These are phyloP conservation scores for Claviceps digitariae DNA, from an alignment of 2,329 filamentous ascomycete species.

Conservation along the genomic window DNA sequence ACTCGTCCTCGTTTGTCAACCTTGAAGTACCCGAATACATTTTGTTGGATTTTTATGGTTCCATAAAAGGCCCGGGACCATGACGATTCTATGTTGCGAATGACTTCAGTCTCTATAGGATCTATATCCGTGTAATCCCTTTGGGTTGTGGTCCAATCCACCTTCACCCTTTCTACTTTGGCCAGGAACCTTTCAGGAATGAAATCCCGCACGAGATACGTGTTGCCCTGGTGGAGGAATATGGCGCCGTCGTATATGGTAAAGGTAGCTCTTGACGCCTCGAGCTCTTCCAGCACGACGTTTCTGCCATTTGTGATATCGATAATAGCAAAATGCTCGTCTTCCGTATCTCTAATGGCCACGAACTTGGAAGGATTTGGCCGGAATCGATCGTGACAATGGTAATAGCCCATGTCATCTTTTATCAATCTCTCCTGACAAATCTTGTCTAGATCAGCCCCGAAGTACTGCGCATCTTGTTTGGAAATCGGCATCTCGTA, in stretches of 20 bases:
- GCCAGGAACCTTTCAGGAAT: constrained; percentile 68
- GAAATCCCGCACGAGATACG: constrained; percentile 85
- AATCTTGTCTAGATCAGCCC: constrained; percentile 54
- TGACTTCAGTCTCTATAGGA: constrained; percentile 79
- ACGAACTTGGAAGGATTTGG: constrained; percentile 74
- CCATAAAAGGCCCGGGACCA: constrained; percentile 70
- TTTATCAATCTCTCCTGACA: constrained; percentile 59
- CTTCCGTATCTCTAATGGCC: constrained; percentile 73
- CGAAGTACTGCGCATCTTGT: constrained; percentile 69
- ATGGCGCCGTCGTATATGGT: constrained; percentile 95
- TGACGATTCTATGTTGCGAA: constrained; percentile 53
- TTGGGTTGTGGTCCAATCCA: constrained; percentile 91
- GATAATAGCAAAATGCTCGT: constrained; percentile 88
- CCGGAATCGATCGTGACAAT: constrained; percentile 78
- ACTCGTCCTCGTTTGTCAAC: constrained; percentile 76
- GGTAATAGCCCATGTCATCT: constrained; percentile 72
- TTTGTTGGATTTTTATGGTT: constrained; percentile 69
- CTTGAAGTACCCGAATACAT: constrained; percentile 96
- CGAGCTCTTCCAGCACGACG: constrained; percentile 83
- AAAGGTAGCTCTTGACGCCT: constrained; percentile 87
- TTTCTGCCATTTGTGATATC: constrained; percentile 77
- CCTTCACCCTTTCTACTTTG: constrained; percentile 74
- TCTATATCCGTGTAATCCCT: constrained; percentile 92
- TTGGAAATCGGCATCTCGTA: constrained; percentile 87
- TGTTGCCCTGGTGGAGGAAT: constrained; percentile 90